A percentile compares a stretch with the other conserved stretches of the same genome.
These are phyloP conservation scores for Orbilia oligospora DNA, from an alignment of 2,329 filamentous ascomycete species.

Conservation along the genomic window DNA sequence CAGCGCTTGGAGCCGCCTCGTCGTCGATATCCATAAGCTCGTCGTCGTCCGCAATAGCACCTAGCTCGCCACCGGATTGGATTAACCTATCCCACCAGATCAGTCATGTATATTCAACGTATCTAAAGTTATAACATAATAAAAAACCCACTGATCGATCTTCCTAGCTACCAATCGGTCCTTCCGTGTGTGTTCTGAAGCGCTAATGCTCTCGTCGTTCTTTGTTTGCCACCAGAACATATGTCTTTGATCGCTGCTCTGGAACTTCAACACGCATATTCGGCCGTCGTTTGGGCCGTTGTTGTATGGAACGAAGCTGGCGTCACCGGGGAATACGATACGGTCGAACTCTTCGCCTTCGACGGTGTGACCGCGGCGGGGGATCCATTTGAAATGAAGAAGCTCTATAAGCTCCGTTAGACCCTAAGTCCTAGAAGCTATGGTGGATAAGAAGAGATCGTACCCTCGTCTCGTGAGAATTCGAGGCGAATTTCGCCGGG, in stretches of 20 bases:
- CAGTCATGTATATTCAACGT: not conserved
- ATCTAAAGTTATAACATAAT: not conserved
- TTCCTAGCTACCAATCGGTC: slow-evolving; percentile 39
- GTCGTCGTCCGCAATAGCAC: slow-evolving; percentile 86
- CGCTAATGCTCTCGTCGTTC: slow-evolving; percentile 73
- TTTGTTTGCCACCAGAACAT: slow-evolving; percentile 98
- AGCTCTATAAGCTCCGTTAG: slow-evolving; percentile 74
- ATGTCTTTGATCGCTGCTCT: slow-evolving; percentile 89
- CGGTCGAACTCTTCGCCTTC: slow-evolving; percentile 83
- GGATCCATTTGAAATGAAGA: slow-evolving; percentile 97
- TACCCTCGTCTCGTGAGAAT: slow-evolving; percentile 46
- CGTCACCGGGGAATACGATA: slow-evolving; percentile 92
- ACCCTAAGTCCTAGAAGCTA: not conserved
- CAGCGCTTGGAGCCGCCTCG: slow-evolving; percentile 78
- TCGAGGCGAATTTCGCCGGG: slow-evolving; percentile 62
- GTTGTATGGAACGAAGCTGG: slow-evolving; percentile 86
- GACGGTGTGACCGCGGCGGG: slow-evolving; percentile 75
- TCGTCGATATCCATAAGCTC: slow-evolving; percentile 86
- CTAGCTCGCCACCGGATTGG: slow-evolving; percentile 89
- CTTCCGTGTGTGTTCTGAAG: slow-evolving; percentile 37
- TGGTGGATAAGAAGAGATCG: not conserved
- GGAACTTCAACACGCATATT: slow-evolving; percentile 93
- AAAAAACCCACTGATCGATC: slow-evolving; percentile 52
- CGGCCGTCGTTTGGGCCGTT: slow-evolving; percentile 78
- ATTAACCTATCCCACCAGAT: slow-evolving; percentile 66